Evolutionary conservation across 2,329 filamentous ascomycete species (phyloP), one percentile per base, ranked within the genome.

Genomic region (Epichloe elymi): DNA sequence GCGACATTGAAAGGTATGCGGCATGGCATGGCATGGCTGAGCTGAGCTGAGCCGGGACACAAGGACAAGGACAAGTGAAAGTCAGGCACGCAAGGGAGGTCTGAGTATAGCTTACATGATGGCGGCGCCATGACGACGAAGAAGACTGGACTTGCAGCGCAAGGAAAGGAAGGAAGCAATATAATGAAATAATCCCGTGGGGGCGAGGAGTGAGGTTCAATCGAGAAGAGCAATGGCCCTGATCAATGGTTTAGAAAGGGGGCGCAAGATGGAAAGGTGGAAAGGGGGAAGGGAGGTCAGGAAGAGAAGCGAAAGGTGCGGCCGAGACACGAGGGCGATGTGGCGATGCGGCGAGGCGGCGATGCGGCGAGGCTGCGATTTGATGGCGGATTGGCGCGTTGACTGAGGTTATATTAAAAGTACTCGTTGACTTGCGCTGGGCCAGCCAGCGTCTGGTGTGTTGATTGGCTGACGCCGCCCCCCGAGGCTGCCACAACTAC

Each of bases 41-140:
- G 26, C 23, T 30, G 26, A 30, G 26, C 26, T 30, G 26, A 30
- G 26, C 26, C 7, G 26, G 26, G 23, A 37, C 40, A 30, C 35
- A 36, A 39, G 36, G 36, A 26, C 30, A 43, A 30, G 11, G 2
- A 26, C 23, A 26, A 8, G 8, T 20, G 15, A 14, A 36, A 39
- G 39, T 12, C 45, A 20, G 45, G 35, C 45, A 44, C n/a, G 54
- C 51, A 55, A 56, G 52, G 52, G 52, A 53, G 46, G 44, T 14
- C 36, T 23, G 14, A 6, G 41, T 26, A 26, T 30, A 7, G 59
- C 60, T 61, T 51, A 63, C 61, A 53, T 51, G 61, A 59, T 51
- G 61, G 59, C 50, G 61, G 61, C 53, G 59, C 61, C 61, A 63
- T 63, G 48, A n/a, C 35, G 17, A 42, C 33, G 33, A 30, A 7